Base-by-base conservation (phyloP, 2,329 filamentous ascomycete species). In the Calonectria hongkongensis region DNA sequence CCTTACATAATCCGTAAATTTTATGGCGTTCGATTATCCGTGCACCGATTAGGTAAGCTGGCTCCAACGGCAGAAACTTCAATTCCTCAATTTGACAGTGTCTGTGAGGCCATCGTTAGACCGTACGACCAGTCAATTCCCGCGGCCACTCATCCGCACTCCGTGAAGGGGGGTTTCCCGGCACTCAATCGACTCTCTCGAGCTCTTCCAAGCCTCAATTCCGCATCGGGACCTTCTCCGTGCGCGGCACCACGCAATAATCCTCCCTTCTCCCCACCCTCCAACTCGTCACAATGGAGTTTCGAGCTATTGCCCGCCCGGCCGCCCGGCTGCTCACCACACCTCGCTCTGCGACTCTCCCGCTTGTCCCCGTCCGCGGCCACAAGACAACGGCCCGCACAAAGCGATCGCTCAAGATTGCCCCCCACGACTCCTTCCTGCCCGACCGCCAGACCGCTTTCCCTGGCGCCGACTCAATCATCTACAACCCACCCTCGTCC, bases 401-500 rank as follows among this genome's bases (percentile, higher is more conserved):
- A 51, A 90, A 90, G 83, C 88, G 88, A 70, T 84, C 87, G 58
- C 87, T 92, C 79, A 92, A 90, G 80, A 87, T 93, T 78, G 84
- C 88, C 15, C 91, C 91, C 62, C 90, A 93, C 85, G 84, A 88
- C 45, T 90, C 90, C 76, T 93, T 93, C 83, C 84, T 90, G 48
- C 85, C 81, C 75, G 84, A 80, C 74, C 82, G 83, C 65, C 73
- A 79, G 54, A 50, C 75, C 48, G 72, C 81, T 43, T 81, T 82
- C 70, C 75, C 82, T 50, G 78, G 79, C 75, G 77, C 78, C 75
- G 79, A 83, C 74, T 80, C 83, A 76, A 88, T 91, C 80, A 86
- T 91, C 81, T 91, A 89, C 85, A 91, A 90, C 84, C 89, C 89
- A 48, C 89, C 89, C 30, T 84, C 88, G 18, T 86, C 89, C 12